phyloP scores from a whole-genome alignment of 2,329 filamentous ascomycete genomes.

The Stagonosporopsis chrysanthemi region DNA sequence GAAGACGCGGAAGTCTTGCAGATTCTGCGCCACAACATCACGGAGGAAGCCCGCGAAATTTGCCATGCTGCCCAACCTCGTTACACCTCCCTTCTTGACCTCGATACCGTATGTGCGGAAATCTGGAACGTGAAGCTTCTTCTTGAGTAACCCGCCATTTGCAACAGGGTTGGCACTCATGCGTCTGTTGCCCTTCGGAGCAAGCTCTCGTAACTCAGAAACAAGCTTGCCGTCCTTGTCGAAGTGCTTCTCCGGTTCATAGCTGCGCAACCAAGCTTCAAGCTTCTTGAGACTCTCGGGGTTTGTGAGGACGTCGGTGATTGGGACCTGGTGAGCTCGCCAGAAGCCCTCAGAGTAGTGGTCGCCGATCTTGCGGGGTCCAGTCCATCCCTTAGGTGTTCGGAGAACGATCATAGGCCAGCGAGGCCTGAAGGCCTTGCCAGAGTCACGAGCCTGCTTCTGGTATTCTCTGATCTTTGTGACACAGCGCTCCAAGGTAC shows the following conservation, averaged over 20 bases:
- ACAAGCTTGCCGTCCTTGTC: slow-evolving; percentile 69
- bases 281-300: slow-evolving; percentile 70
- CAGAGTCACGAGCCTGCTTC: slow-evolving; percentile 73
- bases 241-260: slow-evolving; percentile 76
- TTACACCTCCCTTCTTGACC: slow-evolving; percentile 67
- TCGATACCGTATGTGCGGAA: slow-evolving; percentile 72
- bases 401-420: slow-evolving; percentile 84
- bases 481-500: slow-evolving; percentile 76
- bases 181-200: slow-evolving; percentile 69
- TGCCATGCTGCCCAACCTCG: slow-evolving; percentile 69
- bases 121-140: slow-evolving; percentile 72
- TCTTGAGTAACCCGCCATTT: slow-evolving; percentile 73
- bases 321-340: slow-evolving; percentile 79
- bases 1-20: slow-evolving; percentile 74
- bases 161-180: slow-evolving; percentile 81
- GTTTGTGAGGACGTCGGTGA: slow-evolving; percentile 73
- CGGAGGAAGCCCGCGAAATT: slow-evolving; percentile 73
- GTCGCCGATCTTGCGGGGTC: slow-evolving; percentile 72
- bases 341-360: slow-evolving; percentile 80
- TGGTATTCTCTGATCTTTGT: slow-evolving; percentile 73
- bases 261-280: slow-evolving; percentile 79
- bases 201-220: slow-evolving; percentile 68
- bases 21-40: slow-evolving; percentile 71
- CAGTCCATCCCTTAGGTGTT: slow-evolving; percentile 82
- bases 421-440: slow-evolving; percentile 72